Percentiles rank a stretch among this genome's conserved stretches.
phyloP scores from a whole-genome alignment of 2,329 filamentous ascomycete species.

The Exophiala spinifera region DNA sequence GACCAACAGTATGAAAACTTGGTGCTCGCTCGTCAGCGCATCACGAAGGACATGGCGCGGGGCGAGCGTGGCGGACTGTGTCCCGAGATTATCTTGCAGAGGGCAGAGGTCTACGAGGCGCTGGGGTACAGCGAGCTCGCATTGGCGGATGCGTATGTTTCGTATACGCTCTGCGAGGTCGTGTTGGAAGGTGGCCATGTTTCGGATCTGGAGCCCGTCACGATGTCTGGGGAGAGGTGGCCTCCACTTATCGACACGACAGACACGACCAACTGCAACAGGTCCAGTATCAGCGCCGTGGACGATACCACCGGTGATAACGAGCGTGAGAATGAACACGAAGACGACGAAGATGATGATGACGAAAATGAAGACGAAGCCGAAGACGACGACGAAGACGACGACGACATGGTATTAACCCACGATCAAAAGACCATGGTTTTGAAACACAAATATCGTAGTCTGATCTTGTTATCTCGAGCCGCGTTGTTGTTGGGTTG shows the following conservation, averaged over 20 bases:
- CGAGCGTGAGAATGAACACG: neutral
- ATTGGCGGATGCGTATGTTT: conserved; percentile 83
- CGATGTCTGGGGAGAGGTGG: conserved; percentile 34
- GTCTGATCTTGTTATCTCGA: conserved; percentile 17
- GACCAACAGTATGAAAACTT: conserved; percentile 12
- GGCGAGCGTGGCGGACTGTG: conserved; percentile 12
- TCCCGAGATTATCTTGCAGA: conserved; percentile 36
- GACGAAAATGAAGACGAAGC: no score
- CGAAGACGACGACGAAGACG: conserved; percentile 34
- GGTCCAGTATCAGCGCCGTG: neutral
- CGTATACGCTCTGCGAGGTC: conserved; percentile 74
- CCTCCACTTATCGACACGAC: conserved; percentile 17
- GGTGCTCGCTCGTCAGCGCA: conserved; percentile 19
- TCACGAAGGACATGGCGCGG: conserved; percentile 14
- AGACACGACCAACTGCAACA: no score
- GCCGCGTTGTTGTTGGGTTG: conserved; percentile 18
- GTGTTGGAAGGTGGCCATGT: conserved; percentile 63
- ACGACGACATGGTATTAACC: conserved; percentile 40
- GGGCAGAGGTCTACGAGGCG: conserved; percentile 67
- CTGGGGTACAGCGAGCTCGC: conserved; percentile 88
- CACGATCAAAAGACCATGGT: neutral
- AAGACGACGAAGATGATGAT: no score
- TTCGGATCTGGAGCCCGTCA: conserved; percentile 66
- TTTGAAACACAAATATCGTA: conserved; percentile 18
- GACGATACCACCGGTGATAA: neutral